Evolutionary conservation across 495 filamentous ascomycete genomes (phyloP).

Genomic region (Acidomyces sp.): DNA sequence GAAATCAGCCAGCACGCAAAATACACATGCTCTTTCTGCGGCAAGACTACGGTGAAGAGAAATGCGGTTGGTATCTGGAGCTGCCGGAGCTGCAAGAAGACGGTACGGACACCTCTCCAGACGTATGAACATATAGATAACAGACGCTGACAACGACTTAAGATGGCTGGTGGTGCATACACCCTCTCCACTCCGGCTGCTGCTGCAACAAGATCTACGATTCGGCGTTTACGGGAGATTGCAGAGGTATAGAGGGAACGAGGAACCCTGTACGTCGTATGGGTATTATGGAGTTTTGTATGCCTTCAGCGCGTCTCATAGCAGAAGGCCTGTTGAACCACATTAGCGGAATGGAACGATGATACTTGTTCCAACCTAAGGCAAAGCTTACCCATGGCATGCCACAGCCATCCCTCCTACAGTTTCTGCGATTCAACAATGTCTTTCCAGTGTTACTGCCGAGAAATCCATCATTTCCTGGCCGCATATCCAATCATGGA

Average conservation of each 20-base stretch:
- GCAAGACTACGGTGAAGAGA: conserved; percentile 87
- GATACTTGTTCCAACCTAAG: too few species aligned
- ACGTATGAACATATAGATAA: conserved; percentile 9
- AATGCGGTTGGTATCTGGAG: conserved; percentile 91
- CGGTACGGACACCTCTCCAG: conserved; percentile 3
- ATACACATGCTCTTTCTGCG: conserved; percentile 92
- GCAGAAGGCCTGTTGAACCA: too few species aligned
- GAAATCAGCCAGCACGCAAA: conserved; percentile 93
- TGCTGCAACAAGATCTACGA: conserved; percentile 90
- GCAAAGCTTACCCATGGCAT: too few species aligned
- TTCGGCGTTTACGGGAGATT: conserved; percentile 94
- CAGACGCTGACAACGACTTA: conserved; percentile 40
- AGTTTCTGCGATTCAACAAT: too few species aligned
- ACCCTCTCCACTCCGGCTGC: conserved; percentile 94
- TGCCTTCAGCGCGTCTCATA: too few species aligned
- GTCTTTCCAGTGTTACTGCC: too few species aligned
- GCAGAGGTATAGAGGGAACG: conserved; percentile 58
- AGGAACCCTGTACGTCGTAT: too few species aligned
- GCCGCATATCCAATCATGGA: too few species aligned
- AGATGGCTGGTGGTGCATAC: conserved; percentile 91
- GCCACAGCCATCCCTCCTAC: too few species aligned
- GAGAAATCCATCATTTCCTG: too few species aligned
- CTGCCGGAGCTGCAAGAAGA: conserved; percentile 69
- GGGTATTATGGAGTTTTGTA: too few species aligned
- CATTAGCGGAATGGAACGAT: too few species aligned